These are phyloP conservation scores for Amoebophrya sp. DNA, from an alignment of 169 alveolate species.

Conservation along the genomic window DNA sequence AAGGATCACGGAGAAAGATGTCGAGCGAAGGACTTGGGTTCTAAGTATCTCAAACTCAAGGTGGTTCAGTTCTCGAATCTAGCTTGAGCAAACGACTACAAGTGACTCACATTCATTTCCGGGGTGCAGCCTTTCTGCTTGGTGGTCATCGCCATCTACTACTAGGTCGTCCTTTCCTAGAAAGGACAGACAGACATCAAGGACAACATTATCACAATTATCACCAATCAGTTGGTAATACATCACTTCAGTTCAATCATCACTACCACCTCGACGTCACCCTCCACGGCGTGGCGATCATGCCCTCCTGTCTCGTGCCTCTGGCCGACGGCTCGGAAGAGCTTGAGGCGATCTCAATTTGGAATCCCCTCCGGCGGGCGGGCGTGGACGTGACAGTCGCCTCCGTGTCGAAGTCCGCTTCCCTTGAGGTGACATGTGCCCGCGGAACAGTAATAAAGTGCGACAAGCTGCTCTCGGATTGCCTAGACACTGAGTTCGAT, in stretches of 20 bases:
- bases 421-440: background rate
- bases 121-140: too few relatives aligned
- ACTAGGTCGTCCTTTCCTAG: too few relatives aligned
- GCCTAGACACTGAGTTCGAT: background rate
- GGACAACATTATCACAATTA: background rate
- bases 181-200: background rate
- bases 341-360: background rate
- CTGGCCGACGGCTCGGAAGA: constrained; percentile 18
- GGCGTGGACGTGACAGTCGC: constrained; percentile 1
- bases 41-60: too few relatives aligned
- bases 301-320: constrained; percentile 15
- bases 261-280: background rate
- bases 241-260: background rate
- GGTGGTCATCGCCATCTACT: too few relatives aligned
- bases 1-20: too few relatives aligned
- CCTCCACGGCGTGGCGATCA: background rate
- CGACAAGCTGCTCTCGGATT: background rate
- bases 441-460: background rate
- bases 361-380: background rate
- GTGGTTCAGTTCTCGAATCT: too few relatives aligned
- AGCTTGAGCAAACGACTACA: too few relatives aligned
- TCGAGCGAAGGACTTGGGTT: too few relatives aligned
- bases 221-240: background rate
- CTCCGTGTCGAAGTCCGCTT: background rate
- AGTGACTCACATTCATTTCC: too few relatives aligned